Evolutionary conservation across 2,329 filamentous ascomycete genomes (phyloP).

Genomic region (Colletotrichum ledebouriae): DNA sequence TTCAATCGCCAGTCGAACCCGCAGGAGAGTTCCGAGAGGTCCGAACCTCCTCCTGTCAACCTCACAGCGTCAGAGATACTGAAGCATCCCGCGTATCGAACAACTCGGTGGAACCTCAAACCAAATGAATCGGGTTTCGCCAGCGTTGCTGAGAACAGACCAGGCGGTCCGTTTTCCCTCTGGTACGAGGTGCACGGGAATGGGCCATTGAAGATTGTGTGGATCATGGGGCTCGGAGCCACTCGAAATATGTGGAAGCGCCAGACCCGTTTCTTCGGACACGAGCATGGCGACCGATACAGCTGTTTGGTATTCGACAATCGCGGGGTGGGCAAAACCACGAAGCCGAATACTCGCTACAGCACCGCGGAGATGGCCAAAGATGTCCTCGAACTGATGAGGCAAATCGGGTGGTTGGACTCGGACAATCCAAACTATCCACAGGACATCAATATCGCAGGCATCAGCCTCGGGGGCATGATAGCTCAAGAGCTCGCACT

Average conservation of each 20-base stretch:
- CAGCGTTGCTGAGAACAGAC: slow-evolving; percentile 12
- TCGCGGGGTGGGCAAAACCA: slow-evolving; percentile 75
- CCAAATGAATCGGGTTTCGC: slow-evolving; percentile 11
- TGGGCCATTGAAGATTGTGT: slow-evolving; percentile 24
- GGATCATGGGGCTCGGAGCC: slow-evolving; percentile 36
- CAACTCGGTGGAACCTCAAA: slow-evolving; percentile 21
- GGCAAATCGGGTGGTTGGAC: slow-evolving; percentile 69
- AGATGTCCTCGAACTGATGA: slow-evolving; percentile 70
- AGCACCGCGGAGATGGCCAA: slow-evolving; percentile 79
- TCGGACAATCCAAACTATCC: slow-evolving; percentile 40
- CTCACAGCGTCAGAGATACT: slow-evolving; percentile 18
- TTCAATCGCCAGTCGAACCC: neutral
- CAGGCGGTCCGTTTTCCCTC: slow-evolving; percentile 24
- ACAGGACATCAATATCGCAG: slow-evolving; percentile 69
- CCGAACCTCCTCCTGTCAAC: neutral
- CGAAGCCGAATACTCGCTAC: slow-evolving; percentile 75
- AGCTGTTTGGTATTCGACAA: slow-evolving; percentile 76
- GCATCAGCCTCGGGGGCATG: slow-evolving; percentile 81
- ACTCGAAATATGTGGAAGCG: slow-evolving; percentile 55
- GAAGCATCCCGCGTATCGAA: slow-evolving; percentile 24
- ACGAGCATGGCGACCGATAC: slow-evolving; percentile 69
- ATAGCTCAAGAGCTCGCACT: slow-evolving; percentile 75
- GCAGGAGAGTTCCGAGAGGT: neutral
- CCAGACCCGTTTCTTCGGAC: slow-evolving; percentile 76
- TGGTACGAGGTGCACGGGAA: slow-evolving; percentile 33